Base-by-base conservation (phyloP, 495 filamentous ascomycete genomes). In the Trichoderma gamsii region DNA sequence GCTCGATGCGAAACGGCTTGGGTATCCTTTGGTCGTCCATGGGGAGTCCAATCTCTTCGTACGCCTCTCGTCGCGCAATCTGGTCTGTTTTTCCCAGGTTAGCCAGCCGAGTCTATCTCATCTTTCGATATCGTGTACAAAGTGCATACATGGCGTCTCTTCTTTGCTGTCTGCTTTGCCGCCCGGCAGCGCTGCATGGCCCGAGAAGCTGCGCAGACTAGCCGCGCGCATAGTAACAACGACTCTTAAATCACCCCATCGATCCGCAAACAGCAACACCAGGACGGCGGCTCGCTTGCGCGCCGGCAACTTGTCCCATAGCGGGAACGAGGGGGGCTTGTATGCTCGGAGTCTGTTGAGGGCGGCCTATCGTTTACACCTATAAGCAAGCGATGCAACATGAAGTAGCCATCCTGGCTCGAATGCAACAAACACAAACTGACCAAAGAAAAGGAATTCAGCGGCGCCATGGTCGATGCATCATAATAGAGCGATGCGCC, bases 21-120 rank as follows among this genome's bases (percentile, higher is more conserved):
- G 89, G 90, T 15, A 95, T 79, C 67, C 83, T 80, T 52, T 78
- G 72, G 72, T 86, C 80, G 71, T 87, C 84, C 65, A 85, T 81
- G 9, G 93, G 89, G 0, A 97, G 86, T 1, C 93, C 93, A 74
- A 97, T 96, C 78, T 97, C 93, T 73, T 97, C 93, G 73, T 82
- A 87, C 15, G 93, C 92, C 83, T 97, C 93, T 74, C 93, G 86
- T 23, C 92, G 87, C 27, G 93, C 91, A 63, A 92, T 95, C 74
- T 91, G 82, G 76, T 90, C 88, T 76, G 83, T 75, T 2, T 81
- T 18, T n/a, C 59, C 52, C 41, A n/a, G 21, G 63, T 65, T 52
- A 67, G 66, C n/a, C 49, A 23, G 4, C 18, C 18, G n/a, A 18
- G 8, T n/a, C n/a, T 9, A 5, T 52, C 23, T 29, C 18, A 43